Evolutionary conservation across 1,284 basidiomycete genomes (phyloP).

Genomic region (Somion occarium): DNA sequence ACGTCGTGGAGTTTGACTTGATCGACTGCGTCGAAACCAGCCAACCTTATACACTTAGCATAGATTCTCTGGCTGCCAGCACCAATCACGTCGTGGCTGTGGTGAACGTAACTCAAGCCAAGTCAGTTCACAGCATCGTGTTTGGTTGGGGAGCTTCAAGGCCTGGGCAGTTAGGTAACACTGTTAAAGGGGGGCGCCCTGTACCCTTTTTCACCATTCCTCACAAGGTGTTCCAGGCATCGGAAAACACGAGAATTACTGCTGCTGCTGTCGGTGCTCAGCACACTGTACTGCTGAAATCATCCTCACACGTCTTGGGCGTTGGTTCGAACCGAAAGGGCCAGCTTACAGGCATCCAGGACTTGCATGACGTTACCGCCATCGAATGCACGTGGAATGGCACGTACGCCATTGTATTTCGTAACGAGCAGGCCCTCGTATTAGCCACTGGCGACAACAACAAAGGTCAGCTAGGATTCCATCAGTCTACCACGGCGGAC

Average conservation of each 20-base stretch:
- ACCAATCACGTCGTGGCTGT: conserved; percentile 66
- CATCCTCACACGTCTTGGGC: conserved; percentile 42
- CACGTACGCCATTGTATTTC: conserved; percentile 50
- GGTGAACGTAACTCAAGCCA: conserved; percentile 28
- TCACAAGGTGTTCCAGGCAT: conserved; percentile 21
- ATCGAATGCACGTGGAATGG: conserved; percentile 81
- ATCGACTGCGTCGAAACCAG: neutral
- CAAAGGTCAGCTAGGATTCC: conserved; percentile 67
- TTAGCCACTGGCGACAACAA: conserved; percentile 60
- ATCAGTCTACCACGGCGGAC: conserved; percentile 2
- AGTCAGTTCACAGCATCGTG: conserved; percentile 29
- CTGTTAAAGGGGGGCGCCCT: conserved; percentile 15
- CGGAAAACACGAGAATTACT: conserved; percentile 24
- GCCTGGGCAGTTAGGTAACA: conserved; percentile 71
- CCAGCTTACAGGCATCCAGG: conserved; percentile 51
- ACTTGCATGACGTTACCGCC: conserved; percentile 21
- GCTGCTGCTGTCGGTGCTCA: conserved; percentile 59
- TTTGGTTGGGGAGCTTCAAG: conserved; percentile 82
- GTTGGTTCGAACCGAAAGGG: conserved; percentile 69
- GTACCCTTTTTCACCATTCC: conserved; percentile 32
- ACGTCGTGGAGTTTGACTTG: conserved; percentile 37
- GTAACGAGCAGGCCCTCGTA: conserved; percentile 13
- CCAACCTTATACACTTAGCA: conserved; percentile 14
- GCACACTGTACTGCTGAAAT: conserved; percentile 59
- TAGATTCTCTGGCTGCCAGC: conserved; percentile 53